Evolutionary conservation across 2,329 filamentous ascomycete genomes (phyloP).

Genomic region (Ophiostoma triangulosporum): DNA sequence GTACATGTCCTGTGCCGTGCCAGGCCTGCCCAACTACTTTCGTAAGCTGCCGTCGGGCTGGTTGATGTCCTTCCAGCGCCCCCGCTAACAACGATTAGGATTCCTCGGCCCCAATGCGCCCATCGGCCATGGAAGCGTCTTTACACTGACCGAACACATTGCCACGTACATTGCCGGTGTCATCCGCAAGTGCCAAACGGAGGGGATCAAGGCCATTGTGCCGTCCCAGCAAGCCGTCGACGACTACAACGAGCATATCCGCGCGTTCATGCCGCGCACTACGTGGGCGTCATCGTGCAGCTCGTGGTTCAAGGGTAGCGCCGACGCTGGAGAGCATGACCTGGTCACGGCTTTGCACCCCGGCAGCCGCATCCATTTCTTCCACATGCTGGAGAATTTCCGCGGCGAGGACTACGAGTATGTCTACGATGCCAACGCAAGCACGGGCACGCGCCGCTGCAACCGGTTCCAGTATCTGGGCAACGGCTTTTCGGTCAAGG

Average conservation of each 20-base stretch:
- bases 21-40: conserved; percentile 42
- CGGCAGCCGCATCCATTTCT: conserved; percentile 37
- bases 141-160: conserved; percentile 37
- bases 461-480: conserved; percentile 40
- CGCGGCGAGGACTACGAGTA: conserved; percentile 42
- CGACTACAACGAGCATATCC: conserved; percentile 36
- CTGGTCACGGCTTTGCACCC: conserved; percentile 37
- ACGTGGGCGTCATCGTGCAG: conserved; percentile 33
- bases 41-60: conserved; percentile 21
- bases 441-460: background rate
- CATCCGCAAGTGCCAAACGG: conserved; percentile 35
- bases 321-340: conserved; percentile 23
- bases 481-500: conserved; percentile 37
- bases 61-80: too few relatives aligned
- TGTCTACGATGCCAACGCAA: conserved; percentile 23
- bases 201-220: conserved; percentile 32
- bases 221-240: conserved; percentile 33
- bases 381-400: conserved; percentile 37
- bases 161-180: conserved; percentile 36
- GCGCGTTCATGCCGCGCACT: conserved; percentile 38
- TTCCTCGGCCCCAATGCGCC: conserved; percentile 40
- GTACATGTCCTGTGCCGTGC: conserved; percentile 40
- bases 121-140: conserved; percentile 36
- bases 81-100: background rate
- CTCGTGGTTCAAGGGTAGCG: conserved; percentile 37